Base-by-base conservation (phyloP, 768 basidiomycete species). In the Brasilioporus rufonigricans region DNA sequence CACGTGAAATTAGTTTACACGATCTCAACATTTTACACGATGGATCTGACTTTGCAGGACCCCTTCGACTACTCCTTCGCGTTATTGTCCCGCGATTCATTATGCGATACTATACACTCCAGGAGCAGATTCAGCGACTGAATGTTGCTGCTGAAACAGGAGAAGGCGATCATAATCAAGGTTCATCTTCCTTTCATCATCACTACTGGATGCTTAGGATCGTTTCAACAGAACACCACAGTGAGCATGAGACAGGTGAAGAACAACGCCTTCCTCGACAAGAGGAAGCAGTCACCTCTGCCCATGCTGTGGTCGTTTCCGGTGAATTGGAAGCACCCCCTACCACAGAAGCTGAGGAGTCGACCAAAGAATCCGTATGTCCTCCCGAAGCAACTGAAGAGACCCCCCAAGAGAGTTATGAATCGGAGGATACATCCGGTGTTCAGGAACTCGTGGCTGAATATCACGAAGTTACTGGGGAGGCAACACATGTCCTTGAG, bases 21-120 rank as follows among this genome's bases (percentile, higher is more conserved):
- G 87, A 90, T 64, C 74, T 90, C 44, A 84, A 86, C 65, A 74
- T 83, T 41, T 68, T 89, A 29, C 86, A 89, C 64, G 86, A 88
- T 62, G 83, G 79, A 54, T 79, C 81, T 63, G 79, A 80, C 58
- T 68, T 86, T 53, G 57, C 72, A 61, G 88, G 88, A 29, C 84
- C 85, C 7, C 76, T 90, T 47, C 84, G 84, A 39, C 73, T 89
- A 41, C 76, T 75, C 48, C 68, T 89, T 43, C 78, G 74, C 46
- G 62, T 74, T 10, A 61, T 68, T 29, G 57, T 68, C 1, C 83
- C 87, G 32, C 79, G 88, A 45, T 89, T 90, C 58, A 85, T 87
- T 39, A 69, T 77, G 27, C 84, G 84, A 44, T 90, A 85, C 63
- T 84, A 82, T 52, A 63, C 76, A 33, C 74, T 90, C 38, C 85